phyloP scores from a whole-genome alignment of 106 monocot species.

The Xerophyta viscosa region DNA sequence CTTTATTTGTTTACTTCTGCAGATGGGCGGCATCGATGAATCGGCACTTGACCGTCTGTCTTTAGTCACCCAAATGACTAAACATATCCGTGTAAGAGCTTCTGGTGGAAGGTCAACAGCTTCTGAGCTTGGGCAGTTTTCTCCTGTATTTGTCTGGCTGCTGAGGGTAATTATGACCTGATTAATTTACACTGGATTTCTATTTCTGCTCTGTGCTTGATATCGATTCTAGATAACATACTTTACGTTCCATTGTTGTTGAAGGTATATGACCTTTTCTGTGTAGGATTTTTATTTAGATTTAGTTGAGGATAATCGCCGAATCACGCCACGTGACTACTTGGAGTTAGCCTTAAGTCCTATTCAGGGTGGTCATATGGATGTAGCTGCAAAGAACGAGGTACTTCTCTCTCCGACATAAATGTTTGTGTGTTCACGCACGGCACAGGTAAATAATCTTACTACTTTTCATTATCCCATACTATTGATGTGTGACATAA shows the following conservation, averaged over 20 bases:
- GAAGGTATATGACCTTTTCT: neutral
- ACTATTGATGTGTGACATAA: too few relatives aligned
- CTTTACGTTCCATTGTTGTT: too few relatives aligned
- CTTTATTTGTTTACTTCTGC: conserved; percentile 3
- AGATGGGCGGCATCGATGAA: conserved; percentile 99
- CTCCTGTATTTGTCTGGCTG: conserved; percentile 75
- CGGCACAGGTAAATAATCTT: too few relatives aligned
- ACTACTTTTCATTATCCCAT: too few relatives aligned
- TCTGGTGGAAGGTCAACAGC: conserved; percentile 59
- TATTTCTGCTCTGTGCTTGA: neutral
- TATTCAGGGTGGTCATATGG: conserved; percentile 53
- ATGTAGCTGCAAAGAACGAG: conserved; percentile 84
- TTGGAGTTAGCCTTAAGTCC: conserved; percentile 91
- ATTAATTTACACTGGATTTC: neutral
- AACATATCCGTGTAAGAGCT: conserved; percentile 90
- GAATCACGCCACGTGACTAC: conserved; percentile 91
- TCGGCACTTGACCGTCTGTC: conserved; percentile 93
- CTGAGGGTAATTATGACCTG: conserved; percentile 29
- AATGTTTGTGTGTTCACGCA: neutral
- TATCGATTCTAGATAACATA: neutral
- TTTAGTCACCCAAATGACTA: conserved; percentile 94
- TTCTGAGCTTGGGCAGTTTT: conserved; percentile 67
- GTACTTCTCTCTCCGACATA: conserved; percentile 9
- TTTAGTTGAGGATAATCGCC: conserved; percentile 68
- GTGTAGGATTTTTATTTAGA: conserved; percentile 88